These are phyloP conservation scores for Microcos paniculata DNA, from an alignment of 345 rosid species.

Conservation along the genomic window DNA sequence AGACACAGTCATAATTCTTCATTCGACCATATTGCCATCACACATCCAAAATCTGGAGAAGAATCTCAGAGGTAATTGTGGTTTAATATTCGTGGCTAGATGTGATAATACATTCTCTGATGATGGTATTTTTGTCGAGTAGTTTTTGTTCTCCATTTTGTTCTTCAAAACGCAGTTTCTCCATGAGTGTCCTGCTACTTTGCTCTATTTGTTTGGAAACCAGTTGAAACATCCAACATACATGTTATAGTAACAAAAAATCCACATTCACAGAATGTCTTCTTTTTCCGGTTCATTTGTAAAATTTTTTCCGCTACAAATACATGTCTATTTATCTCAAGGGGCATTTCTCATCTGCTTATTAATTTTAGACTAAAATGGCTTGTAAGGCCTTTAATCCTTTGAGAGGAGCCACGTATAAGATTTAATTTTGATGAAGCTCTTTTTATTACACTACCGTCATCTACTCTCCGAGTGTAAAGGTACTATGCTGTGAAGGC, in stretches of 20 bases:
- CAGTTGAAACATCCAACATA: not conserved
- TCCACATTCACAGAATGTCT: not conserved
- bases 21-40: constrained; percentile 45
- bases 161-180: not conserved
- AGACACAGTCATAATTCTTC: constrained; percentile 57
- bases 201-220: not conserved
- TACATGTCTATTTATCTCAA: not conserved
- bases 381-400: not conserved
- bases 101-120: not conserved
- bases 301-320: not conserved
- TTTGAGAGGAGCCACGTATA: not conserved
- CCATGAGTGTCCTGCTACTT: not conserved
- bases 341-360: not conserved
- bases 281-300: not conserved
- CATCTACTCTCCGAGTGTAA: not conserved
- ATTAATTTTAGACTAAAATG: constrained; percentile 6
- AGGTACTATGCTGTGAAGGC: not conserved
- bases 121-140: not conserved
- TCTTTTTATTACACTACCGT: not conserved
- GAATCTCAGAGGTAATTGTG: constrained; percentile 49
- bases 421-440: constrained; percentile 6
- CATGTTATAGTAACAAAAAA: not conserved
- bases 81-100: constrained; percentile 1
- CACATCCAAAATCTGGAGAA: constrained; percentile 61
- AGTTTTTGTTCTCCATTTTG: constrained; percentile 2